Evolutionary conservation across 2,329 filamentous ascomycete species (phyloP), one percentile per base, ranked within the genome.

Genomic region (Fusarium floridanum): DNA sequence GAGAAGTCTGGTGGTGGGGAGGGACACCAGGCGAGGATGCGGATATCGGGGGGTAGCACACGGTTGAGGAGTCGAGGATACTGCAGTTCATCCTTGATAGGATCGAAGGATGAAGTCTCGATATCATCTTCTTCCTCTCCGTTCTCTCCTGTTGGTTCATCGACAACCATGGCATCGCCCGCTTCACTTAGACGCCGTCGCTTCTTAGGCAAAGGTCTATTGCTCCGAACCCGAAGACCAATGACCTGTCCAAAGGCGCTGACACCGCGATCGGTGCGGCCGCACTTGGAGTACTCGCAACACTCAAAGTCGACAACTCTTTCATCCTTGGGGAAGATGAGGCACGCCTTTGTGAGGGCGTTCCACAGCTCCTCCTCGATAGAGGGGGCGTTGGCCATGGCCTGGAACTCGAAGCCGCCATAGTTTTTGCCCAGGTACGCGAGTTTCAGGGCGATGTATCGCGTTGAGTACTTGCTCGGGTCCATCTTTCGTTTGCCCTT

Each of bases 221-320:
- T 93, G 83, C 95, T 98, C 80, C 96, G 88, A 17, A 99, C 92
- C 65, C 93, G 86, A 45, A 99, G 85, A 1, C 92, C 93, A 79
- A 99, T 91, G 67, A 99, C 97, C 85, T 99, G 97, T 0, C 97
- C 97, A 85, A 99, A 99, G 4, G 97, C 95, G 83, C 95, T 98
- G 39, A 99, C 97, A 14, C 97, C 97, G 64, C 91, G 89, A 81
- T 99, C 97, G 20, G 97, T 99, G 72, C 97, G 89, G 2, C 97
- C 97, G 80, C 96, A 98, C 83, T 99, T 99, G 39, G 94, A 95
- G 83, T 98, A 99, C 71, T 97, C 94, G 82, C 91, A 95, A 9
- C 92, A 92, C 37, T 94, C 91, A 89, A 95, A 98, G 82, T 94
- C 92, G 29, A 98, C 86, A 63, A 89, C 84, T 11, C 90, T 87